phyloP scores from a whole-genome alignment of 169 alveolate species.

The Eimeria brunetti region DNA sequence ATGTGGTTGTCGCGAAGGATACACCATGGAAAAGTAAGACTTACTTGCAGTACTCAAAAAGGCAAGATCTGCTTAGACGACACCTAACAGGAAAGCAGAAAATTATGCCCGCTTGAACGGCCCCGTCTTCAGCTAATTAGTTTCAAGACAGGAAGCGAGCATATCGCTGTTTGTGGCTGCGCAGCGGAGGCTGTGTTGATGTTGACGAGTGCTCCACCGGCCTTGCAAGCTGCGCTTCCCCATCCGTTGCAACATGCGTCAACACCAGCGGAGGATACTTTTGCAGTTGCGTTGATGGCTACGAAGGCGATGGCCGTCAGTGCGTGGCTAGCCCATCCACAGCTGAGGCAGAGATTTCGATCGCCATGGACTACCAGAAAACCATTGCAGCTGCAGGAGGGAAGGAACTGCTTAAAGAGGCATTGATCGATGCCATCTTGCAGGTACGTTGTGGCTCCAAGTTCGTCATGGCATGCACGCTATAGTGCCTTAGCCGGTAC shows the following conservation, averaged over 20 bases:
- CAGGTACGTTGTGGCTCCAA: constrained; percentile 36
- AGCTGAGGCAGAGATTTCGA: constrained; percentile 47
- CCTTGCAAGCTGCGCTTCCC: constrained; percentile 82
- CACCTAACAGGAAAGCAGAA: not conserved
- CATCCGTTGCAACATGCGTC: constrained; percentile 82
- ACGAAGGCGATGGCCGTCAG: constrained; percentile 84
- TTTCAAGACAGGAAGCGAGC: not conserved
- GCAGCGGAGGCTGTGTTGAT: constrained; percentile 71
- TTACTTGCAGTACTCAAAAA: not conserved
- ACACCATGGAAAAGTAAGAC: constrained; percentile 41
- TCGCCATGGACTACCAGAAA: constrained; percentile 61
- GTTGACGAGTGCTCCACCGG: constrained; percentile 81
- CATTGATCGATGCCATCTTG: constrained; percentile 43
- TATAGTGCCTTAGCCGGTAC: not conserved
- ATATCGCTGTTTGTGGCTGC: not conserved
- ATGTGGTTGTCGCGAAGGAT: constrained; percentile 81
- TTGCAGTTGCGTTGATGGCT: constrained; percentile 85
- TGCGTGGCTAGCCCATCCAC: constrained; percentile 78
- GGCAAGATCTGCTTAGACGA: not conserved
- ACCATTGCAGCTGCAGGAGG: constrained; percentile 67
- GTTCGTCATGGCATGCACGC: not conserved
- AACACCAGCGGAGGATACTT: constrained; percentile 84
- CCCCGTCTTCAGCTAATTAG: not conserved
- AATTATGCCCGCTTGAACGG: not conserved
- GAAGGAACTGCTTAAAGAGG: constrained; percentile 32